A percentile compares a stretch with the other conserved stretches of the same genome.
These are phyloP conservation scores for Leishmania mexicana DNA, from an alignment of 208 protist genomes.

Conservation along the genomic window DNA sequence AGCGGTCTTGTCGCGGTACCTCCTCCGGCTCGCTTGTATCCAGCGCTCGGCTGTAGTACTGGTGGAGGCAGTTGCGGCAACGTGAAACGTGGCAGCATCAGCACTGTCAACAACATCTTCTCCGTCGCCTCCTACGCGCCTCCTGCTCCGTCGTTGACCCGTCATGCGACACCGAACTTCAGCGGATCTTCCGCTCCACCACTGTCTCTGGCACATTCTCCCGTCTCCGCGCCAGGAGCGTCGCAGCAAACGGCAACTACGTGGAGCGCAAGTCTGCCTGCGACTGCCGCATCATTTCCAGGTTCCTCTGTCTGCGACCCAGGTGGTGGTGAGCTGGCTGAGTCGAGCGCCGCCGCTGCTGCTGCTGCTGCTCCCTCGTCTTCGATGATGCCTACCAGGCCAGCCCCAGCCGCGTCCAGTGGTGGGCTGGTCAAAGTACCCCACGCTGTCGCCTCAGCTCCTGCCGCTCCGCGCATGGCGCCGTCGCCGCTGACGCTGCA, in stretches of 20 bases:
- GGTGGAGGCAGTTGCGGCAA: neutral
- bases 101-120: neutral
- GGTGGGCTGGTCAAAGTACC: neutral
- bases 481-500: slow-evolving; percentile 21
- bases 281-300: neutral
- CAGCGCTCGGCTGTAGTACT: neutral
- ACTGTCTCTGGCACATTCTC: neutral
- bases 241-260: neutral
- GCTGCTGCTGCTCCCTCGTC: neutral
- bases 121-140: slow-evolving; percentile 5
- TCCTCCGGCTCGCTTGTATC: slow-evolving; percentile 13
- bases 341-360: neutral
- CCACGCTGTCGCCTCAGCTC: neutral
- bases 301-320: neutral
- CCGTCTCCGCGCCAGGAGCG: neutral
- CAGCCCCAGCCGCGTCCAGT: neutral
- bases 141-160: neutral
- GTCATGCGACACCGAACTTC: neutral
- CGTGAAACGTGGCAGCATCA: neutral
- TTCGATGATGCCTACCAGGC: neutral
- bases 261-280: neutral
- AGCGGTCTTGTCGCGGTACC: neutral
- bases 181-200: neutral
- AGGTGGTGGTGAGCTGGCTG: neutral
- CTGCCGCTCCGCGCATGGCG: neutral